phyloP scores from a whole-genome alignment of 1,139 yeast genomes.

The Yamadazyma pseudoaaseri region DNA sequence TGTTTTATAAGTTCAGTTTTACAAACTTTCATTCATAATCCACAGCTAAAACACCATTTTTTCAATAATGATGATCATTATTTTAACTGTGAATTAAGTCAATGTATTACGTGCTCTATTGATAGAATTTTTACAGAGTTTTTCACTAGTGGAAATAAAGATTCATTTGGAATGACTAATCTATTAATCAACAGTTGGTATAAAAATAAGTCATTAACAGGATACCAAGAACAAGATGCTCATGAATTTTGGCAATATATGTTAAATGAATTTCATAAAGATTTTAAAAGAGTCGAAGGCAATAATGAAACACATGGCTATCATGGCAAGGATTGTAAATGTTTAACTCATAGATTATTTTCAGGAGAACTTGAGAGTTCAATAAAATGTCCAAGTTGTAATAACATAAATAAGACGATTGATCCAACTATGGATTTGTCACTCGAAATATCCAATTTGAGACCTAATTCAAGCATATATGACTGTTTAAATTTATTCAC shows the following conservation, averaged over 20 bases:
- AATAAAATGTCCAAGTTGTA: slow-evolving; percentile 71
- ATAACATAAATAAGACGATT: slow-evolving; percentile 59
- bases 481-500: slow-evolving; percentile 80
- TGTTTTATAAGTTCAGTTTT: slow-evolving; percentile 92
- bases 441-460: slow-evolving; percentile 54
- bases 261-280: slow-evolving; percentile 75
- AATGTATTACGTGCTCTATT: slow-evolving; percentile 81
- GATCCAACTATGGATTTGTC: slow-evolving; percentile 94
- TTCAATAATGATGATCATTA: slow-evolving; percentile 61
- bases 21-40: slow-evolving; percentile 87
- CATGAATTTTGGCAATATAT: slow-evolving; percentile 96
- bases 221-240: slow-evolving; percentile 96
- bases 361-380: slow-evolving; percentile 95
- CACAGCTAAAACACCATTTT: slow-evolving; percentile 74
- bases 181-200: slow-evolving; percentile 81
- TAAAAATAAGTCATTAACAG: slow-evolving; percentile 79
- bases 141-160: slow-evolving; percentile 50
- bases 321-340: slow-evolving; percentile 48
- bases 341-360: slow-evolving; percentile 89
- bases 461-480: slow-evolving; percentile 34
- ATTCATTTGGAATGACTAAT: slow-evolving; percentile 75
- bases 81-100: slow-evolving; percentile 41
- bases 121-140: slow-evolving; percentile 73
- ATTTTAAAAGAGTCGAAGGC: slow-evolving; percentile 25
- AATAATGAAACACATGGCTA: slow-evolving; percentile 5